phyloP scores from a whole-genome alignment of 1,284 basidiomycete genomes.

The Apiotrichum brassicae region DNA sequence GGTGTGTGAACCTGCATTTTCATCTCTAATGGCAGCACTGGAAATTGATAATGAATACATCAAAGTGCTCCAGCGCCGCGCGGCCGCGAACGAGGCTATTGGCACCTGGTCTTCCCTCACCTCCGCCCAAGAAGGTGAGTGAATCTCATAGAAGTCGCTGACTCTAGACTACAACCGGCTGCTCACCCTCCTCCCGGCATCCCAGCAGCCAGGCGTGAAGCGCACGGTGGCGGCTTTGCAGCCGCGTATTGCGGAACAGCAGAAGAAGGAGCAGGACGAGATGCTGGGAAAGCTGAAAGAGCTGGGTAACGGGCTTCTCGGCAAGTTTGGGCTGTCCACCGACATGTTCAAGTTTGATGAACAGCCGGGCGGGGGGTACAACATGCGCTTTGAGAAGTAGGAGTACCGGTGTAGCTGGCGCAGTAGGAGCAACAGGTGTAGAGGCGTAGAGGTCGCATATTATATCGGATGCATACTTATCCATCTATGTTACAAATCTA shows the following conservation, averaged over 20 bases:
- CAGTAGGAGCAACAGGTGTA: too few species aligned
- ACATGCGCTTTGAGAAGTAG: constrained; percentile 66
- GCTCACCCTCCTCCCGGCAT: constrained; percentile 57
- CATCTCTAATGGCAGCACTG: constrained; percentile 70
- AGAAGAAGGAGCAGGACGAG: constrained; percentile 82
- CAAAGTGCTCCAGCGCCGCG: constrained; percentile 83
- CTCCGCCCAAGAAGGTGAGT: constrained; percentile 73
- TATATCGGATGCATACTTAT: too few species aligned
- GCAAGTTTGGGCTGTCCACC: constrained; percentile 79
- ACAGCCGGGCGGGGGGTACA: constrained; percentile 88
- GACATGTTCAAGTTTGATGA: constrained; percentile 93
- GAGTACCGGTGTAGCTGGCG: too few species aligned
- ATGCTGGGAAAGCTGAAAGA: constrained; percentile 91
- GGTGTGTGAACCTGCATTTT: constrained; percentile 24
- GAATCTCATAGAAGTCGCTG: constrained; percentile 6
- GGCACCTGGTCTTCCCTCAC: constrained; percentile 74
- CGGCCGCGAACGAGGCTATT: constrained; percentile 71
- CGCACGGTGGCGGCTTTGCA: constrained; percentile 56
- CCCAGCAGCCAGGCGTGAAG: constrained; percentile 53
- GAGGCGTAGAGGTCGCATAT: background rate
- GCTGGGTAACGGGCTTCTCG: constrained; percentile 83
- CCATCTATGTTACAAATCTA: too few species aligned
- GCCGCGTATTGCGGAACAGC: constrained; percentile 59
- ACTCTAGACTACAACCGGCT: constrained; percentile 68
- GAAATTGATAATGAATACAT: constrained; percentile 73